Evolutionary conservation across 805 yeast species (phyloP).

Genomic region (Schwanniomyces sp.): DNA sequence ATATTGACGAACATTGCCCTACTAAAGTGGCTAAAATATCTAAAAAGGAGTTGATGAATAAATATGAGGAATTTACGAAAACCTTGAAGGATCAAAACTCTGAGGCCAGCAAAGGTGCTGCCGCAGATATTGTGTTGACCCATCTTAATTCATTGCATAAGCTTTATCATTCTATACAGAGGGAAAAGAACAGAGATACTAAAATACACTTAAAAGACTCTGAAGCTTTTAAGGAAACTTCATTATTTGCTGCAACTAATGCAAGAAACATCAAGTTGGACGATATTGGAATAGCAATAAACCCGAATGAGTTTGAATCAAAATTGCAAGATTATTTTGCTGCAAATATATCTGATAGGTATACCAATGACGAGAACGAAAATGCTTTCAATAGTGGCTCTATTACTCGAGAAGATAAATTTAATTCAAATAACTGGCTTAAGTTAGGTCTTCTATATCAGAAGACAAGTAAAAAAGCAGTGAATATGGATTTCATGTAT

Average conservation of each 20-base stretch:
- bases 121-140: conserved; percentile 46
- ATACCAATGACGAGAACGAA: conserved; percentile 10
- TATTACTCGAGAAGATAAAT: conserved; percentile 21
- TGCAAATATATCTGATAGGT: conserved; percentile 9
- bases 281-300: conserved; percentile 50
- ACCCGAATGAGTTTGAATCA: conserved; percentile 46
- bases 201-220: conserved; percentile 53
- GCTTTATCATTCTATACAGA: conserved; percentile 44
- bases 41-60: conserved; percentile 13
- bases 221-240: conserved; percentile 57
- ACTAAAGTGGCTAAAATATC: conserved; percentile 23
- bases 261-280: conserved; percentile 63
- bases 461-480: conserved; percentile 45
- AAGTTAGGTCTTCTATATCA: conserved; percentile 54
- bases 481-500: conserved; percentile 58
- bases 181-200: conserved; percentile 31
- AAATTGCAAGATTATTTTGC: conserved; percentile 34
- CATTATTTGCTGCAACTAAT: conserved; percentile 63
- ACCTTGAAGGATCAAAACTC: conserved; percentile 39
- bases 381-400: conserved; percentile 2
- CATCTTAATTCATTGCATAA: conserved; percentile 47
- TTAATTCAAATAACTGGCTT: conserved; percentile 58
- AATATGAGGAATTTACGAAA: conserved; percentile 28
- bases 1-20: conserved; percentile 1
- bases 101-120: conserved; percentile 58